A percentile compares a stretch with the other conserved stretches of the same genome.
These are phyloP conservation scores for Tephrocybe sp. DNA, from an alignment of 768 basidiomycete genomes.

Conservation along the genomic window DNA sequence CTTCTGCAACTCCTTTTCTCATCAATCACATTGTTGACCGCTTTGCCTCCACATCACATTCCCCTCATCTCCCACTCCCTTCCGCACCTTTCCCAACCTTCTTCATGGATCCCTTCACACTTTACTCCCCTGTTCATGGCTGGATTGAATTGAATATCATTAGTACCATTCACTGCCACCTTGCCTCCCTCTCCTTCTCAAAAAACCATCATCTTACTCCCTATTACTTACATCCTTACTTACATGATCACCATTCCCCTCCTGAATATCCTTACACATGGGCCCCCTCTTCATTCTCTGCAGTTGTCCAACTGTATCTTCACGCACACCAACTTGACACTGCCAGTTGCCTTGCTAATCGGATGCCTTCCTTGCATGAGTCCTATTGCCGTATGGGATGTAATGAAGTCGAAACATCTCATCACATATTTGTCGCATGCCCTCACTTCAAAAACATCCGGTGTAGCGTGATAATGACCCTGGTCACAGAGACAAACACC, in stretches of 20 bases:
- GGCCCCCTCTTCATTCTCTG: background rate
- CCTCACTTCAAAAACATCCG: too few relatives aligned
- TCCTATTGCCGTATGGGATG: constrained; percentile 4
- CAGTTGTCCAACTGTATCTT: constrained; percentile 1
- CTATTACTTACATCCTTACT: background rate
- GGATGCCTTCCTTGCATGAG: background rate
- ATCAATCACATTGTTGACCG: background rate
- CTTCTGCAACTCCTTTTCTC: background rate
- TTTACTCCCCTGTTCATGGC: background rate
- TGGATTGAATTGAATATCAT: too few relatives aligned
- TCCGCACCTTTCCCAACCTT: background rate
- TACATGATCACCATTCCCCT: background rate
- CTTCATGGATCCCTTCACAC: background rate
- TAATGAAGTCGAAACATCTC: too few relatives aligned
- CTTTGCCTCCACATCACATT: background rate
- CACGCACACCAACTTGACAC: background rate
- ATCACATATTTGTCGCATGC: too few relatives aligned
- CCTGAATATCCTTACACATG: background rate
- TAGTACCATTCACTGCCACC: too few relatives aligned
- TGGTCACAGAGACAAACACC: too few relatives aligned
- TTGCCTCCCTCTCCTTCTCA: background rate
- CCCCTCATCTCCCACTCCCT: background rate
- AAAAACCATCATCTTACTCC: background rate
- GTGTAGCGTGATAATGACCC: too few relatives aligned
- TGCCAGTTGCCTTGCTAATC: background rate